These are phyloP conservation scores for Plasmodium knowlesi DNA, from an alignment of 169 alveolate species.

Conservation along the genomic window DNA sequence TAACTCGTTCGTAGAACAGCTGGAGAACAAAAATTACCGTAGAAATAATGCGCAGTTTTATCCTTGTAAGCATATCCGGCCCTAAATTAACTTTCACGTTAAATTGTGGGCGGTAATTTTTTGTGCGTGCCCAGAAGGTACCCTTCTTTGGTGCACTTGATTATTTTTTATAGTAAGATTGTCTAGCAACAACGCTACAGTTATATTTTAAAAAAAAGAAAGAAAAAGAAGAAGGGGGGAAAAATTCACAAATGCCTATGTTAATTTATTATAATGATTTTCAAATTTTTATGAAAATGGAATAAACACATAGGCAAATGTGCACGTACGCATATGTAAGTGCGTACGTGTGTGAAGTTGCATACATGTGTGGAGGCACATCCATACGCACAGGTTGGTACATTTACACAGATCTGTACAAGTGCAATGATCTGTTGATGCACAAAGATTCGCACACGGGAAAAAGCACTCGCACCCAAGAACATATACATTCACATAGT, in stretches of 20 bases:
- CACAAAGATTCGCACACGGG: background rate
- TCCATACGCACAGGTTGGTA: background rate
- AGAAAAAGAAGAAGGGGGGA: background rate
- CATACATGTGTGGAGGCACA: background rate
- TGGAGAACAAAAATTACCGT: background rate
- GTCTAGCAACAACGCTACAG: background rate
- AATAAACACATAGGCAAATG: background rate
- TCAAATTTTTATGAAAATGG: slow-evolving; percentile 24
- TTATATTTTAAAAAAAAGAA: slow-evolving; percentile 1
- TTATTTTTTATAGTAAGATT: slow-evolving; percentile 1
- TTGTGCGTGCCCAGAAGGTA: background rate
- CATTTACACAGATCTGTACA: background rate
- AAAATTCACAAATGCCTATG: background rate
- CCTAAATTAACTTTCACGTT: background rate
- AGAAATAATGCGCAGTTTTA: background rate
- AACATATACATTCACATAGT: background rate
- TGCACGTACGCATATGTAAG: background rate
- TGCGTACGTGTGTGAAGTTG: background rate
- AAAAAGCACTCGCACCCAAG: background rate
- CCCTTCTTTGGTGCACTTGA: background rate
- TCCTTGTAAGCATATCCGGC: background rate
- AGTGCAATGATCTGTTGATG: no score
- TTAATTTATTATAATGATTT: slow-evolving; percentile 7
- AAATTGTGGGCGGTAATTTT: background rate
- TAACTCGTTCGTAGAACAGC: background rate